Percentiles rank a stretch among this genome's conserved stretches.
Evolutionary conservation across 768 basidiomycete species (phyloP).

Genomic region (Agaricus bisporus): DNA sequence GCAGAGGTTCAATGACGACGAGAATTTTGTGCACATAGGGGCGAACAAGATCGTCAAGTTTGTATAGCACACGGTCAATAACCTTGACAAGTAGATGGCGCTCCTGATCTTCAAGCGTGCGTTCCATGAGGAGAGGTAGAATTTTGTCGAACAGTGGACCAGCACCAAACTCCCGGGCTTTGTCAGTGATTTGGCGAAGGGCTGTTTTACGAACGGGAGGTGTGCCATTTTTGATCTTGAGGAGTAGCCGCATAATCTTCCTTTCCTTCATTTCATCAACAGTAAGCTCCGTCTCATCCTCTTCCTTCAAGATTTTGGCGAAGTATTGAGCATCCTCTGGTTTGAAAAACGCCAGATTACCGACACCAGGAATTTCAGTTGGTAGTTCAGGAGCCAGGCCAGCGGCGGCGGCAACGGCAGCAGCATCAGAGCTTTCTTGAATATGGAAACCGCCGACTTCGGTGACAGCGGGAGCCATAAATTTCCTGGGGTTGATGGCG

Average conservation of each 20-base stretch:
- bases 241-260: slow-evolving; percentile 95
- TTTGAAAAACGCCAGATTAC: slow-evolving; percentile 96
- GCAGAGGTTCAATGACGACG: slow-evolving; percentile 96
- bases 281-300: slow-evolving; percentile 87
- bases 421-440: slow-evolving; percentile 90
- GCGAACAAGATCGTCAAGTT: slow-evolving; percentile 96
- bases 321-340: slow-evolving; percentile 98
- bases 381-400: slow-evolving; percentile 91
- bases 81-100: slow-evolving; percentile 98
- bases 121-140: slow-evolving; percentile 94
- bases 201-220: slow-evolving; percentile 98
- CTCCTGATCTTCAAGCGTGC: slow-evolving; percentile 96
- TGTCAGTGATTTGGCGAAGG: slow-evolving; percentile 96
- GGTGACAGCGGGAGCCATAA: slow-evolving; percentile 49
- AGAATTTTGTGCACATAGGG: slow-evolving; percentile 99
- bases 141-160: slow-evolving; percentile 99
- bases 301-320: slow-evolving; percentile 91
- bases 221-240: slow-evolving; percentile 99
- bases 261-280: slow-evolving; percentile 99
- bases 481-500: slow-evolving; percentile 54
- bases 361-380: slow-evolving; percentile 97
- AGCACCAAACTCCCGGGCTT: slow-evolving; percentile 96
- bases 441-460: slow-evolving; percentile 90
- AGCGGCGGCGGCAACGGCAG: slow-evolving; percentile 81
- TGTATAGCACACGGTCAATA: slow-evolving; percentile 97